A percentile compares a stretch with the other conserved stretches of the same genome.
phyloP scores from a whole-genome alignment of 257 asterid species.

The Nicotiana undulata region DNA sequence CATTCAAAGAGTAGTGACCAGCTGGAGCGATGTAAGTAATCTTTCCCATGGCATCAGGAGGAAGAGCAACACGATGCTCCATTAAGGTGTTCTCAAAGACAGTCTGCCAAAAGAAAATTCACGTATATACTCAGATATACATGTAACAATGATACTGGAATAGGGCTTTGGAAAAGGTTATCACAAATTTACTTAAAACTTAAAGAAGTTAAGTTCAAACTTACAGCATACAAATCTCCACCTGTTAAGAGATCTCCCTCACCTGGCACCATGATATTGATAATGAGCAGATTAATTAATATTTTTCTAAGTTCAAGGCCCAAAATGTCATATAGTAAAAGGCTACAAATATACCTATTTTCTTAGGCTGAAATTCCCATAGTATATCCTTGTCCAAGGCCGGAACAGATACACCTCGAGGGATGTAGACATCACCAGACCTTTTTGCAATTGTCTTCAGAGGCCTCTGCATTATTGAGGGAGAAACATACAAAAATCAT shows the following conservation, averaged over 20 bases:
- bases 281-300: background rate
- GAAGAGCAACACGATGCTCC: slow-evolving; percentile 86
- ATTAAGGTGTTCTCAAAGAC: slow-evolving; percentile 85
- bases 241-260: slow-evolving; percentile 94
- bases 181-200: background rate
- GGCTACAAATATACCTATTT: slow-evolving; percentile 44
- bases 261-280: slow-evolving; percentile 40
- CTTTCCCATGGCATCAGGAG: slow-evolving; percentile 98
- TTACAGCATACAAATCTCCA: slow-evolving; percentile 94
- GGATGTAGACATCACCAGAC: slow-evolving; percentile 98
- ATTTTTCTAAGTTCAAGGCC: background rate
- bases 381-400: slow-evolving; percentile 92
- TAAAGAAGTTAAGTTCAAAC: slow-evolving; percentile 23
- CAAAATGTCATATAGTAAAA: background rate
- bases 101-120: slow-evolving; percentile 39
- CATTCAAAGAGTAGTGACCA: slow-evolving; percentile 92
- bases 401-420: slow-evolving; percentile 98
- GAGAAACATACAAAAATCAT: background rate
- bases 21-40: slow-evolving; percentile 83
- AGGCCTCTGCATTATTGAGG: slow-evolving; percentile 69
- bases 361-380: slow-evolving; percentile 95
- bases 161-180: background rate
- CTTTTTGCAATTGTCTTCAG: slow-evolving; percentile 84
- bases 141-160: background rate
- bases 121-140: background rate